phyloP scores from a whole-genome alignment of 1,139 yeast genomes.

The Geotrichum fermentans region DNA sequence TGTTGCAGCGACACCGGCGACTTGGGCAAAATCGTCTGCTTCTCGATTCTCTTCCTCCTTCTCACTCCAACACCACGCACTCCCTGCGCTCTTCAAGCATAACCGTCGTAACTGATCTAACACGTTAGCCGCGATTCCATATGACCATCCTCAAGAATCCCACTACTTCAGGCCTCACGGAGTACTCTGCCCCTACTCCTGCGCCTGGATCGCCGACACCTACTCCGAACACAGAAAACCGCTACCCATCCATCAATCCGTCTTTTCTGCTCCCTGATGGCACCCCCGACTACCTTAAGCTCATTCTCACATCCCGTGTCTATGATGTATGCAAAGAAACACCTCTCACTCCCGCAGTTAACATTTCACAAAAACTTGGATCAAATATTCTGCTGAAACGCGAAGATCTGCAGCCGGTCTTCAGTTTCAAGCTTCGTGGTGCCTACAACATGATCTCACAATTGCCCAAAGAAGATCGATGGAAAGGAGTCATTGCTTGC shows the following conservation, averaged over 20 bases:
- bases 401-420: slow-evolving; percentile 91
- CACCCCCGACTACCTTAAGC: slow-evolving; percentile 82
- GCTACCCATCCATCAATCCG: slow-evolving; percentile 23
- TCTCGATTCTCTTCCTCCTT: too few relatives aligned
- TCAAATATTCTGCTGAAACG: slow-evolving; percentile 75
- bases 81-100: too few relatives aligned
- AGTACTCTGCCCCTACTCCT: slow-evolving; percentile 23
- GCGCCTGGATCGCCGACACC: slow-evolving; percentile 9
- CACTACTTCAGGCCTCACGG: slow-evolving; percentile 22
- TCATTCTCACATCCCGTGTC: slow-evolving; percentile 85
- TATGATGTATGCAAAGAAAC: slow-evolving; percentile 93
- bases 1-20: too few relatives aligned
- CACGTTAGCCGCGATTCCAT: too few relatives aligned
- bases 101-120: too few relatives aligned
- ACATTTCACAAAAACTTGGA: slow-evolving; percentile 66
- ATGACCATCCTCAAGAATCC: slow-evolving; percentile 6
- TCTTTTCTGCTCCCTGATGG: slow-evolving; percentile 35
- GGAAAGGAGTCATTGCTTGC: slow-evolving; percentile 92
- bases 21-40: too few relatives aligned
- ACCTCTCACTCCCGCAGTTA: slow-evolving; percentile 72
- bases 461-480: slow-evolving; percentile 58
- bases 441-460: slow-evolving; percentile 97
- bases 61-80: too few relatives aligned
- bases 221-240: not conserved
- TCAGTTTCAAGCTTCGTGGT: slow-evolving; percentile 92